Base-by-base conservation (phyloP, 2,329 filamentous ascomycete genomes). In the Aspergillus carbonarius region DNA sequence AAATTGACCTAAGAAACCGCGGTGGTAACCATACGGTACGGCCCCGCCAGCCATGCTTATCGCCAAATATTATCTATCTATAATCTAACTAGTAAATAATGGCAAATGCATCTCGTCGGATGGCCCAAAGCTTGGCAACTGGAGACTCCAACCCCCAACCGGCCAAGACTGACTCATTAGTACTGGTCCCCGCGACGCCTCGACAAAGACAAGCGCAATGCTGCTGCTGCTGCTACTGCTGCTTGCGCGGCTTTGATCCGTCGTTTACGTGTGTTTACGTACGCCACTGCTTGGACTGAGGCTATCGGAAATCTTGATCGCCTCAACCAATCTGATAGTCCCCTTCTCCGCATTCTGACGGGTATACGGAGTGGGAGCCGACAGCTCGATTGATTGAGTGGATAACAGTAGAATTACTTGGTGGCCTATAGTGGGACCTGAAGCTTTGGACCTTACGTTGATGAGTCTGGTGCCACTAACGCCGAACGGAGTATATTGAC, bases 51-150 rank as follows among this genome's bases (percentile, higher is more conserved):
- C 42, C 44, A 48, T 32, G 44, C 44, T 48, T 48, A 48, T 48
- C 44, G 44, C 23, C 8, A 25, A 27, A n/a, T n/a, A n/a, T n/a
- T n/a, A n/a, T n/a, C n/a, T n/a, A n/a, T n/a, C n/a, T n/a, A n/a
- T n/a, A n/a, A n/a, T n/a, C n/a, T n/a, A n/a, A n/a, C n/a, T n/a
- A n/a, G n/a, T n/a, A n/a, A n/a, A n/a, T n/a, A 10, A 42, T n/a
- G n/a, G 20, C 13, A n/a, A 13, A 35, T 35, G 48, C 18, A 18
- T 39, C 35, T 20, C 37, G 23, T 30, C 15, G 23, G 6, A 52
- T 42, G 32, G 37, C 51, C 51, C 15, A 54, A 54, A 54, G 51
- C 51, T 54, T 54, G 51, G 51, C 51, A 54, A 54, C 51, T 20
- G 30, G 25, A 44, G 51, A 23, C 37, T 54, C 27, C 39, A 42